Conservation (phyloP, 345 rosid species). For the Limnanthes douglasii region DNA sequence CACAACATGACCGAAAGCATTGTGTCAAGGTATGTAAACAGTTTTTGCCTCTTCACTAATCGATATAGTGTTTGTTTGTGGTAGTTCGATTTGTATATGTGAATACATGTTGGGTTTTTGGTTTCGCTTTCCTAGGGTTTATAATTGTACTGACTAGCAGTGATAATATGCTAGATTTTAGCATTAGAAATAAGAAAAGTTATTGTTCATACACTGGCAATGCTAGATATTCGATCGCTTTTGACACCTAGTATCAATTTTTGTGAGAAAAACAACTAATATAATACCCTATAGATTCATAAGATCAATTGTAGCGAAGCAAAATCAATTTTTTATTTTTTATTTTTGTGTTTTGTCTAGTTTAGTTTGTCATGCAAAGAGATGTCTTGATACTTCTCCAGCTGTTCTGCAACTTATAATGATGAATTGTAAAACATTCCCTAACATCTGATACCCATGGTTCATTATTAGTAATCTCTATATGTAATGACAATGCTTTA, state of each 20-base stretch:
- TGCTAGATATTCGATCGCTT: too few species aligned
- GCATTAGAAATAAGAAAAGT: too few species aligned
- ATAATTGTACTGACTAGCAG: too few species aligned
- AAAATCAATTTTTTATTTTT: too few species aligned
- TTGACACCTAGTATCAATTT: neutral
- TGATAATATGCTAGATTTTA: too few species aligned
- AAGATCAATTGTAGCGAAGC: too few species aligned
- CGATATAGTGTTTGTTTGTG: neutral
- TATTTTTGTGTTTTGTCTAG: neutral
- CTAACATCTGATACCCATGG: conserved; percentile 63
- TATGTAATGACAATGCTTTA: too few species aligned
- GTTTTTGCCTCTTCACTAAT: neutral
- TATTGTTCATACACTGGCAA: too few species aligned
- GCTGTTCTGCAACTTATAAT: conserved; percentile 24
- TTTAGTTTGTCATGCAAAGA: too few species aligned
- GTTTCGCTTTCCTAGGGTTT: neutral
- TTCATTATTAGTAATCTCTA: neutral
- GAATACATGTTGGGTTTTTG: neutral
- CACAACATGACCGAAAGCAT: conserved; percentile 69
- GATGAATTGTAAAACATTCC: conserved; percentile 58
- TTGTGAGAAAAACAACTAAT: too few species aligned
- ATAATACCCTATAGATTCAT: too few species aligned
- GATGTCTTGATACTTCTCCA: conserved; percentile 49
- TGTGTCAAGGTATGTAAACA: conserved; percentile 48
- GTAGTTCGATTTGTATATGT: neutral